Base-by-base conservation (phyloP, 148 eudicot genomes). In the Diospyros lotus region DNA sequence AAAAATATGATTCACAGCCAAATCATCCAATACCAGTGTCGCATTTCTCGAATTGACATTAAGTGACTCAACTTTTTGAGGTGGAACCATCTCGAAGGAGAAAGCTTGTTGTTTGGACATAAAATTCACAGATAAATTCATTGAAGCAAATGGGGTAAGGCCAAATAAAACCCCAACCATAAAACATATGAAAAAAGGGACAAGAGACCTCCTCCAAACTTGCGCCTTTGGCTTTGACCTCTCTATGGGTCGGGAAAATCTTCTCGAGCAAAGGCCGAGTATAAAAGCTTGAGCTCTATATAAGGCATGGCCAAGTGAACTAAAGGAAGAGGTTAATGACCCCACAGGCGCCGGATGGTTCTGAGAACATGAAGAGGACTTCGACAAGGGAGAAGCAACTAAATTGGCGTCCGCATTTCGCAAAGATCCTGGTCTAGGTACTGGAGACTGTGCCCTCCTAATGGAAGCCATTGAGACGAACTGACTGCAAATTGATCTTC, bases 361-460 rank as follows among this genome's bases (percentile, higher is more conserved):
- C 51, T 77, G 90, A 53, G 73, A 78, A 74, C 86, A 76, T 62
- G 93, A 89, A 48, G 97, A 86, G 51, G 91, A 80, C 73, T 83
- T 89, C 8, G 97, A 93, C 58, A 93, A 59, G 2, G 97, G 95
- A 18, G 97, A 93, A 56, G 91, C 85, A 77, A 86, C 88, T 7
- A 81, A 81, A 81, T 82, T 76, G 14, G 88, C 86, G 76, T 93
- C 95, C 45, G 90, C 95, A 78, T 79, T 84, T 40, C 70, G 72
- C 67, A 79, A 67, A 48, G 77, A 72, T 69, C 90, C 91, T 0
- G 91, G 87, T 28, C 90, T 78, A 74, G 97, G 91, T 68, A 92
- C 88, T 0, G 97, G 97, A 62, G 97, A 90, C 74, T 86, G 82
- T 77, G 91, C 83, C 81, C 95, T 88, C 76, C 95, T 83, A 76